Conservation (phyloP, 2,329 filamentous ascomycete species). For the Aspergillus uvarum region DNA sequence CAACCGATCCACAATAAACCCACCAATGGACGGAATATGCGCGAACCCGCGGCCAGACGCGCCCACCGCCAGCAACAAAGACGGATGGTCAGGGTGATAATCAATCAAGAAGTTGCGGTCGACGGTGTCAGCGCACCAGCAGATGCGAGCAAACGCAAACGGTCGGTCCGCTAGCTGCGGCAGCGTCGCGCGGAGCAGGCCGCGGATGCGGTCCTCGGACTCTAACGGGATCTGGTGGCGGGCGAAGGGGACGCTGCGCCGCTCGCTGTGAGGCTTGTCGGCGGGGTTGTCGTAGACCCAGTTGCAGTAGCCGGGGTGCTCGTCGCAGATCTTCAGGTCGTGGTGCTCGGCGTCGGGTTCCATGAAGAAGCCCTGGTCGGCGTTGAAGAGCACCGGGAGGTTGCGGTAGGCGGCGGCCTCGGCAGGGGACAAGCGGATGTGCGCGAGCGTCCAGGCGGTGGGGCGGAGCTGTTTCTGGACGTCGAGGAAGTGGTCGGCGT, state of each 20-base stretch:
- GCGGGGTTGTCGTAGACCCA: constrained; percentile 30
- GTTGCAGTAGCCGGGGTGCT: constrained; percentile 59
- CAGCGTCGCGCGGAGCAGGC: constrained; percentile 54
- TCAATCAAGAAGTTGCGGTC: constrained; percentile 56
- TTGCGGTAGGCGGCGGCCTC: constrained; percentile 49
- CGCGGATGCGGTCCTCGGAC: constrained; percentile 48
- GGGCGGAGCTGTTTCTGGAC: constrained; percentile 54
- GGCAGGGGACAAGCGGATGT: constrained; percentile 50
- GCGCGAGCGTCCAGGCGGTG: constrained; percentile 55
- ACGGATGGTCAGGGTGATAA: constrained; percentile 46
- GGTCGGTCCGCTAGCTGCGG: constrained; percentile 52
- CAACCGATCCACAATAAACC: constrained; percentile 50
- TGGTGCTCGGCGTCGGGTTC: constrained; percentile 44
- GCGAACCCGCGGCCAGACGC: constrained; percentile 36
- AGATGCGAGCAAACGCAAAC: constrained; percentile 54
- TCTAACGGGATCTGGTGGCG: constrained; percentile 47
- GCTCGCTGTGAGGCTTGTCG: background rate
- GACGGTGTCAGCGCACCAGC: constrained; percentile 59
- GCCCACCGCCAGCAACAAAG: constrained; percentile 44
- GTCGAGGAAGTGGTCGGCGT: constrained; percentile 49
- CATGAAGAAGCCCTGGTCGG: constrained; percentile 52
- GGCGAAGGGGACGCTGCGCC: constrained; percentile 43
- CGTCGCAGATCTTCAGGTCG: constrained; percentile 48
- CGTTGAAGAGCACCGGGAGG: constrained; percentile 52
- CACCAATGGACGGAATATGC: constrained; percentile 50